Percentiles rank a stretch among this genome's conserved stretches.
phyloP scores from a whole-genome alignment of 2,329 filamentous ascomycete genomes.

The Lecanicillium sp. region DNA sequence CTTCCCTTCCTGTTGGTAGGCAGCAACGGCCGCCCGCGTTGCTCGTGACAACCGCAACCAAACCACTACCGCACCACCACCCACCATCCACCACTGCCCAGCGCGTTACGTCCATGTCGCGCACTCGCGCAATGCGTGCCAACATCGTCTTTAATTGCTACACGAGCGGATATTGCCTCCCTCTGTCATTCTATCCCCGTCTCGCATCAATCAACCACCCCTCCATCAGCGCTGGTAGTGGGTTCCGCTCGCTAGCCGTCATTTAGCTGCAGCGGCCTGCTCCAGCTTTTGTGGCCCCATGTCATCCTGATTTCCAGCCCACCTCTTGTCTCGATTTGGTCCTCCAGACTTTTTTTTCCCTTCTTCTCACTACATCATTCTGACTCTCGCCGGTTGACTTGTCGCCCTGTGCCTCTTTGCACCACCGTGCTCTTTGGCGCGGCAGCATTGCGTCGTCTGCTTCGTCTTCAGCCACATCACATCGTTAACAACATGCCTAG shows the following conservation, averaged over 20 bases:
- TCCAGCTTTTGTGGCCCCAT: conserved; percentile 6
- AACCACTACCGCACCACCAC: too few relatives aligned
- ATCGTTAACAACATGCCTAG: conserved; percentile 61
- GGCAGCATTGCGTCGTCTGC: conserved; percentile 21
- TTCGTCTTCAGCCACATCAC: conserved; percentile 22
- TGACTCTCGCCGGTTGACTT: neutral
- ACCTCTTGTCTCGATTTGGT: conserved; percentile 5
- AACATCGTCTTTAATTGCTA: neutral
- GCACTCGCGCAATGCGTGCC: neutral
- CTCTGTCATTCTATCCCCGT: neutral
- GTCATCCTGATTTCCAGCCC: conserved; percentile 7
- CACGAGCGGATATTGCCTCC: too few relatives aligned
- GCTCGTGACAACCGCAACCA: conserved; percentile 28
- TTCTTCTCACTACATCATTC: conserved; percentile 1
- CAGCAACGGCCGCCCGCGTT: conserved; percentile 19
- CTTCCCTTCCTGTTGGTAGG: conserved; percentile 20
- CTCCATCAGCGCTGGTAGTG: neutral
- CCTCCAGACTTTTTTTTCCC: conserved; percentile 9
- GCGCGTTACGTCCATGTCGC: neutral
- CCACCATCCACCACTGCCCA: neutral
- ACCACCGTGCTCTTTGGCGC: conserved; percentile 19
- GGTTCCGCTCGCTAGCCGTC: conserved; percentile 8
- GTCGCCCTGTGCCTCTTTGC: conserved; percentile 4
- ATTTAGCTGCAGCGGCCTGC: conserved; percentile 11
- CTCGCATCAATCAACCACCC: neutral